Percentiles rank a stretch among this genome's conserved stretches.
phyloP scores from a whole-genome alignment of 1,284 basidiomycete genomes.

The Leucoagaricus sp. region DNA sequence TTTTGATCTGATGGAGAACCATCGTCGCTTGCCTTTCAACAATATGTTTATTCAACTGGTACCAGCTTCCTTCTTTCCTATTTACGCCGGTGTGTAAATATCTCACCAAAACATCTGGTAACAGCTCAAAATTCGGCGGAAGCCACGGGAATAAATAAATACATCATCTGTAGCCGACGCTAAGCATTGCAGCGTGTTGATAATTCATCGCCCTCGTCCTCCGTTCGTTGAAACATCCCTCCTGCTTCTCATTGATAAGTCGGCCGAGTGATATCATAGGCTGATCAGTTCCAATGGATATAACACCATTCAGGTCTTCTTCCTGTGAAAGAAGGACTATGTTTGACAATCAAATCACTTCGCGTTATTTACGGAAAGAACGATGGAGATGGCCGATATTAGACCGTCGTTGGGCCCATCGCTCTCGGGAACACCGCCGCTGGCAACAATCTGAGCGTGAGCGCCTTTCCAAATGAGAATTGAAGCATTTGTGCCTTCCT shows the following conservation, averaged over 20 bases:
- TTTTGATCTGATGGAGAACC: slow-evolving; percentile 1
- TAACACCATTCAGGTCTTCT: not conserved
- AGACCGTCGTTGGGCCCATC: not conserved
- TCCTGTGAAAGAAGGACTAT: not conserved
- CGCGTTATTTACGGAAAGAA: not conserved
- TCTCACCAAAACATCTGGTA: not conserved
- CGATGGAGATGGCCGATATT: not conserved
- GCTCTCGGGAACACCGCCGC: not conserved
- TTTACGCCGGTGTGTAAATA: not conserved
- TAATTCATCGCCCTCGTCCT: not conserved
- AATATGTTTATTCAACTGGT: no score
- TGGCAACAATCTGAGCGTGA: not conserved
- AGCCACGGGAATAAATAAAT: slow-evolving; percentile 10
- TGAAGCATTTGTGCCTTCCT: no score
- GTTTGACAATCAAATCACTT: not conserved
- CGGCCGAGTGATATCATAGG: slow-evolving; percentile 2
- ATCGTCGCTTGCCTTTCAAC: not conserved
- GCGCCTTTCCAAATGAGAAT: no score
- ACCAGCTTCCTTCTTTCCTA: not conserved
- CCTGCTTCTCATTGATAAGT: not conserved
- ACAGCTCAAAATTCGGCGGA: not conserved
- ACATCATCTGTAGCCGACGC: not conserved
- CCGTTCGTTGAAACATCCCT: not conserved
- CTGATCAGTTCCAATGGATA: not conserved
- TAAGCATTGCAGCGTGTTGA: not conserved